Percentiles rank a stretch among this genome's conserved stretches.
phyloP scores from a whole-genome alignment of 139 green algal genomes.

The Micractinium conductrix region DNA sequence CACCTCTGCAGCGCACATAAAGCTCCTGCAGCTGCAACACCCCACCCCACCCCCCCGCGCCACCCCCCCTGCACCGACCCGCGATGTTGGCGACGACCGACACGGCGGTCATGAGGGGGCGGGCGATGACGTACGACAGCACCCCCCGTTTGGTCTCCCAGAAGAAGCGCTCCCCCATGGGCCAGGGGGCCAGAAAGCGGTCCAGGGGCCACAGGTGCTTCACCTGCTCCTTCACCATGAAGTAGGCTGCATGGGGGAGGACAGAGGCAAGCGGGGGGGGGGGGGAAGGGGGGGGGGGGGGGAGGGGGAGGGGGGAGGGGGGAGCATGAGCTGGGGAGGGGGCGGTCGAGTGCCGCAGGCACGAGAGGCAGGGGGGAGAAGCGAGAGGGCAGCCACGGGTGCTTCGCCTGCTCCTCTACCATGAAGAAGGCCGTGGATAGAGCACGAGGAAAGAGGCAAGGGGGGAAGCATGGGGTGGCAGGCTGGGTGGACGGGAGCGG shows the following conservation, averaged over 20 bases:
- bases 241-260: background rate
- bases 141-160: slow-evolving; percentile 85
- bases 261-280: background rate
- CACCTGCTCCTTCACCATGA: slow-evolving; percentile 42
- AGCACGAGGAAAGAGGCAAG: no score
- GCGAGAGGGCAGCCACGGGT: background rate
- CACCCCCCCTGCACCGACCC: slow-evolving; percentile 3
- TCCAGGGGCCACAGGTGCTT: slow-evolving; percentile 75
- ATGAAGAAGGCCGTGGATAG: background rate
- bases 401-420: slow-evolving; percentile 54
- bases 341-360: no score
- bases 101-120: slow-evolving; percentile 77
- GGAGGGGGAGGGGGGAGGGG: slow-evolving; percentile 58
- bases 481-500: no score
- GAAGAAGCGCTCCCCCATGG: slow-evolving; percentile 72
- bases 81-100: slow-evolving; percentile 70
- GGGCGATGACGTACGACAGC: slow-evolving; percentile 93
- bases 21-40: background rate
- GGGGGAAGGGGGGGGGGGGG: background rate
- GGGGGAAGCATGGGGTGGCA: no score
- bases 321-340: no score
- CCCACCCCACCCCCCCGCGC: background rate
- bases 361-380: background rate
- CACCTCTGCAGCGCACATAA: no score
- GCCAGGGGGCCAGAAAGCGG: slow-evolving; percentile 51